These are phyloP conservation scores for Lolium multiflorum DNA, from an alignment of 176 grass and related monocot species.

Conservation along the genomic window DNA sequence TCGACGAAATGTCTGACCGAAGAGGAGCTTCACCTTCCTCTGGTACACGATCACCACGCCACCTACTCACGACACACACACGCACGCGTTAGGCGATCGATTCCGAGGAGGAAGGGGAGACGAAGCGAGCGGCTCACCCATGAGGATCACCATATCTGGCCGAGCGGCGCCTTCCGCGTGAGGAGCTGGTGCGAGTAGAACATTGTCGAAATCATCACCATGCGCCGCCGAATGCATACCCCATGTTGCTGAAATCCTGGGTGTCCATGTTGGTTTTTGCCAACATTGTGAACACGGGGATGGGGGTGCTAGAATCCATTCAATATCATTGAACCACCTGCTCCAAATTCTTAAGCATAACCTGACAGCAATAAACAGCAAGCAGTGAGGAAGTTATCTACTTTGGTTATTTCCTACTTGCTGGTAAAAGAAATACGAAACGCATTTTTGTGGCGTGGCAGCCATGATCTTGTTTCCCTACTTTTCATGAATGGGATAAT, in stretches of 20 bases:
- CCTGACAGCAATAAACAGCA: constrained; percentile 53
- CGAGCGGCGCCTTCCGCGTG: constrained; percentile 81
- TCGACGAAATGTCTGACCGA: constrained; percentile 43
- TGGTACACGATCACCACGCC: constrained; percentile 95
- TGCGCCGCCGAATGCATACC: too few relatives aligned
- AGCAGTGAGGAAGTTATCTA: constrained; percentile 20
- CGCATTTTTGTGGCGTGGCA: too few relatives aligned
- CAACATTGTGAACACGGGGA: too few relatives aligned
- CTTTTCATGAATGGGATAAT: neutral
- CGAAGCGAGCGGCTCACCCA: constrained; percentile 63
- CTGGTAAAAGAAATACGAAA: too few relatives aligned
- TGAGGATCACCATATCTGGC: constrained; percentile 99
- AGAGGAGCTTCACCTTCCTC: constrained; percentile 92
- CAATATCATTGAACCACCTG: constrained; percentile 92
- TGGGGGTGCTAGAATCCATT: constrained; percentile 84
- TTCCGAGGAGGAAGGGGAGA: neutral
- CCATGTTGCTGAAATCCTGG: too few relatives aligned
- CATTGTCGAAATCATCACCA: too few relatives aligned
- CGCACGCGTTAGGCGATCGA: neutral
- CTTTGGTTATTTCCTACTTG: too few relatives aligned
- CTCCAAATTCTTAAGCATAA: constrained; percentile 96
- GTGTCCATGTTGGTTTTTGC: too few relatives aligned
- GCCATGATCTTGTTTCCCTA: too few relatives aligned
- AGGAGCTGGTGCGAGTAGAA: constrained; percentile 97
- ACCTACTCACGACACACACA: constrained; percentile 44